Evolutionary conservation across 148 eudicot genomes (phyloP).

Genomic region (Cornus kousa): DNA sequence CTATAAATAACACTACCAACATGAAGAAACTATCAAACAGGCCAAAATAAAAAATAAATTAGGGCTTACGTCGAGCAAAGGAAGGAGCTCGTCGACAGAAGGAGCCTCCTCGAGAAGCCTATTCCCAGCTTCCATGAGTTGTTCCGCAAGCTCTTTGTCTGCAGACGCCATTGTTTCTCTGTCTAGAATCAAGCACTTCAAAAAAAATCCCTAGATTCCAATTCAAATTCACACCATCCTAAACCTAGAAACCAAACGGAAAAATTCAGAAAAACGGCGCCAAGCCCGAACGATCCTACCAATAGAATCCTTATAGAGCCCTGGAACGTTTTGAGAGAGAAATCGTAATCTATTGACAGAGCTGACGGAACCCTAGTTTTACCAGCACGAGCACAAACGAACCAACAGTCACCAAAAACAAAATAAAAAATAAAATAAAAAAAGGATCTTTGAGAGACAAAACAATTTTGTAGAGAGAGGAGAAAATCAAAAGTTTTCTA

Average conservation of each 20-base stretch:
- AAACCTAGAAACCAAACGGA: neutral
- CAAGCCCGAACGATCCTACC: neutral
- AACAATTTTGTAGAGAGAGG: too few relatives aligned
- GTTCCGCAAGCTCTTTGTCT: slow-evolving; percentile 39
- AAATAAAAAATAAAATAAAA: too few relatives aligned
- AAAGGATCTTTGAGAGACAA: too few relatives aligned
- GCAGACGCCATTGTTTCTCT: slow-evolving; percentile 26
- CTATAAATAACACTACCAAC: slow-evolving; percentile 4
- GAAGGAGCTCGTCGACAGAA: slow-evolving; percentile 42
- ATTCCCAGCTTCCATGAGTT: slow-evolving; percentile 46
- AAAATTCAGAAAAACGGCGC: too few relatives aligned
- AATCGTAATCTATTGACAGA: neutral
- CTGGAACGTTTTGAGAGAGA: neutral
- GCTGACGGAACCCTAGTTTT: too few relatives aligned
- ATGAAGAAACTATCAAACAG: neutral
- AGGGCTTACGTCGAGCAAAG: slow-evolving; percentile 56
- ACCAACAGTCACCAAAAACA: too few relatives aligned
- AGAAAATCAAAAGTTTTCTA: too few relatives aligned
- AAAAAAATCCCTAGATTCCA: neutral
- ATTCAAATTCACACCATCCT: neutral
- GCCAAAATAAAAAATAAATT: neutral
- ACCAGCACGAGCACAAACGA: too few relatives aligned
- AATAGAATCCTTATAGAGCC: too few relatives aligned
- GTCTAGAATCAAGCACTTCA: neutral
- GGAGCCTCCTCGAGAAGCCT: slow-evolving; percentile 43